Evolutionary conservation across 1,139 yeast genomes (phyloP), one percentile per base, ranked within the genome.

Genomic region (Eremothecium gossypii): DNA sequence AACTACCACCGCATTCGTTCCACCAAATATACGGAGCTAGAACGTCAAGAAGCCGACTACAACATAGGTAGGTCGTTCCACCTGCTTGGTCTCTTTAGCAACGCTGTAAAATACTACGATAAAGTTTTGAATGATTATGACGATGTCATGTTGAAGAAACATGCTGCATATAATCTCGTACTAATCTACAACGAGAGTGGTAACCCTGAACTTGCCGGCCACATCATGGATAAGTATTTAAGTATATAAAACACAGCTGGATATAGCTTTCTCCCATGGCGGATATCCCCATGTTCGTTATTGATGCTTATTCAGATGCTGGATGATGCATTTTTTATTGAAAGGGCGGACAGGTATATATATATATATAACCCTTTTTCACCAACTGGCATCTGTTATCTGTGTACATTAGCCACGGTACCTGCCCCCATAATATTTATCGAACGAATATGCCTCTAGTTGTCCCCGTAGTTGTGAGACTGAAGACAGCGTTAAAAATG

Each of bases 11-110:
- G 76, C 20, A 61, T 74, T 12, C 62, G 71, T 41, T 44, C 49
- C 0, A 46, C 49, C 8, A 47, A 53, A 33, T 62, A 62, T 32
- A 57, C 64, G 0, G 67, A 71, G 0, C 61, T 63, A 45, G 87
- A 81, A 52, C 60, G 63, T 39, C 94, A 86, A 61, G 98, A 91
- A 58, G 79, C 83, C 1, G 76, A 79, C 41, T 91, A 82, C 59
- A 91, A 91, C 53, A 56, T 87, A 42, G 99, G 93, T 0, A 71
- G 96, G 37, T 71, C 85, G 4, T 91, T 83, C 64, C 97, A 91
- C 56, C 72, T 83, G 63, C 65, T 89, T 10, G 95, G 96, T 0
- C 68, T 91, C 32, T 71, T 77, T 2, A 69, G 83, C 1, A 66
- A 83, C 31, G 97, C 98, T 0, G 69, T 80, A 7, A 68, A 65